These are phyloP conservation scores for Phyllosticta paracitricarpa DNA, from an alignment of 2,329 filamentous ascomycete species.

Conservation along the genomic window DNA sequence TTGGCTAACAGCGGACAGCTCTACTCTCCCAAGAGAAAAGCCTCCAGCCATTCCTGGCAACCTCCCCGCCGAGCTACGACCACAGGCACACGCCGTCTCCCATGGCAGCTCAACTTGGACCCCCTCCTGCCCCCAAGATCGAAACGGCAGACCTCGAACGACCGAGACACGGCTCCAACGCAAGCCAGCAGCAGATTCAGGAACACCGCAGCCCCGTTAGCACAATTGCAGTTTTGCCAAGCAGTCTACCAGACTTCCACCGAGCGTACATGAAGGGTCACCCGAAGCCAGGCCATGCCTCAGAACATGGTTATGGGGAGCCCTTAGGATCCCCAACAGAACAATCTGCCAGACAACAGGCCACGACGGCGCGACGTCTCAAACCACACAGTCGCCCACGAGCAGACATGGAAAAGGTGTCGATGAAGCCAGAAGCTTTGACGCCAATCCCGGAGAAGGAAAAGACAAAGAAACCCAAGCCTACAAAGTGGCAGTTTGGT, in stretches of 20 bases:
- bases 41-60: slow-evolving; percentile 45
- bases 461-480: slow-evolving; percentile 57
- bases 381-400: slow-evolving; percentile 75
- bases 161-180: slow-evolving; percentile 35
- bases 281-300: slow-evolving; percentile 22
- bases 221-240: slow-evolving; percentile 85
- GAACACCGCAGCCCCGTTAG: slow-evolving; percentile 44
- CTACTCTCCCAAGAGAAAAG: slow-evolving; percentile 43
- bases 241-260: slow-evolving; percentile 83
- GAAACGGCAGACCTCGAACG: slow-evolving; percentile 25
- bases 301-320: slow-evolving; percentile 34
- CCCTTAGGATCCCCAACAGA: slow-evolving; percentile 35
- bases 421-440: slow-evolving; percentile 42
- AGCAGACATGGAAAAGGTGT: slow-evolving; percentile 51
- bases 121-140: slow-evolving; percentile 19
- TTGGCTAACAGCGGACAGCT: slow-evolving; percentile 28
- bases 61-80: slow-evolving; percentile 46
- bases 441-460: slow-evolving; percentile 38
- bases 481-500: slow-evolving; percentile 94
- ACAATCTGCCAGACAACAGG: slow-evolving; percentile 57
- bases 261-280: slow-evolving; percentile 75
- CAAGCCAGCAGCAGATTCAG: slow-evolving; percentile 24
- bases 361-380: slow-evolving; percentile 67
- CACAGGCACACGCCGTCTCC: slow-evolving; percentile 21
- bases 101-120: slow-evolving; percentile 25